Evolutionary conservation across 2,329 filamentous ascomycete genomes (phyloP).

Genomic region (Ambrosiella xylebori): DNA sequence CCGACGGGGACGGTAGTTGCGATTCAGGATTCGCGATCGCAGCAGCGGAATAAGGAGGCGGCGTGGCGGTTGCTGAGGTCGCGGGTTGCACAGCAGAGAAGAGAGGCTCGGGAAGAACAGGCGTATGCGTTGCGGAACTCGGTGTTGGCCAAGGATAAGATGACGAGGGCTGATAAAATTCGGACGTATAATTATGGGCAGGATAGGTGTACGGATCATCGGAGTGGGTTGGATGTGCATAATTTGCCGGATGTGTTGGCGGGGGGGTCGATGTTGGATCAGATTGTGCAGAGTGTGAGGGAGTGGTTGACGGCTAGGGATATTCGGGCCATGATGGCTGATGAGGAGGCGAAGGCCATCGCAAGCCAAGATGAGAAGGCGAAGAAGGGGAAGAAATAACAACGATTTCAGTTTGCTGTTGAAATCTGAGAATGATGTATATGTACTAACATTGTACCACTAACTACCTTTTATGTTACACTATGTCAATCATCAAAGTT

Average conservation of each 20-base stretch:
- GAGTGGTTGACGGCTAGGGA: constrained; percentile 62
- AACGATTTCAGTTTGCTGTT: neutral
- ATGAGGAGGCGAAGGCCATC: constrained; percentile 29
- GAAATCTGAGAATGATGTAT: too few relatives aligned
- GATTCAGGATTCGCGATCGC: constrained; percentile 85
- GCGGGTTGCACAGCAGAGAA: constrained; percentile 59
- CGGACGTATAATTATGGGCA: constrained; percentile 70
- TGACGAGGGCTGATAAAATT: constrained; percentile 85
- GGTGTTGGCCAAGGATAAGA: constrained; percentile 61
- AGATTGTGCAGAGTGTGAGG: constrained; percentile 60
- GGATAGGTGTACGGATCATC: constrained; percentile 74
- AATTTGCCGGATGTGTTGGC: constrained; percentile 66
- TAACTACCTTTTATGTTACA: too few relatives aligned
- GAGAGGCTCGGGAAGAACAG: constrained; percentile 72
- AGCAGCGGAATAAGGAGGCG: constrained; percentile 71
- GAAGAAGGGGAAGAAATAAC: constrained; percentile 1
- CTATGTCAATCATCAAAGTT: too few relatives aligned
- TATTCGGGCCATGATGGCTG: constrained; percentile 52
- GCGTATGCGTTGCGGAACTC: constrained; percentile 56
- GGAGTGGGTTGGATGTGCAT: constrained; percentile 62
- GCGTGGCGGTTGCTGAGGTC: constrained; percentile 77
- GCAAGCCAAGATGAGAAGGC: constrained; percentile 10
- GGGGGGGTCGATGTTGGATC: constrained; percentile 53
- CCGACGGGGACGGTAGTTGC: constrained; percentile 75
- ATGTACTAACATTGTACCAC: too few relatives aligned